Evolutionary conservation across 495 filamentous ascomycete species (phyloP).

Genomic region (Aspergillus nanangensis): DNA sequence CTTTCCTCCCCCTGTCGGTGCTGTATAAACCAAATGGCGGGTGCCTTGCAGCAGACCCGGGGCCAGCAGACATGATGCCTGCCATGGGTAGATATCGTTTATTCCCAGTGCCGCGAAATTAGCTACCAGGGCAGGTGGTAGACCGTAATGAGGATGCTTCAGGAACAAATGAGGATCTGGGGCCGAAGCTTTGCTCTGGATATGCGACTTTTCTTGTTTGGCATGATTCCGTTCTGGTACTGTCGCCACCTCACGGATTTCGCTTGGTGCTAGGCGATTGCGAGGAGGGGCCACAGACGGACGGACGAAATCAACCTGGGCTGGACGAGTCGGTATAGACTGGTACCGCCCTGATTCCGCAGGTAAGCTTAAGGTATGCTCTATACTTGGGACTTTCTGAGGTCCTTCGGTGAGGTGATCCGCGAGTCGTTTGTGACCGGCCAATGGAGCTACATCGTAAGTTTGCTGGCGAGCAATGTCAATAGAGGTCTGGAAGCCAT

Average conservation of each 20-base stretch:
- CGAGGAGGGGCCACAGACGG: constrained; percentile 18
- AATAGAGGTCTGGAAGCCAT: constrained; percentile 43
- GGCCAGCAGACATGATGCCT: constrained; percentile 70
- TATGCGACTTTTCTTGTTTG: background rate
- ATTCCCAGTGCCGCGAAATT: constrained; percentile 66
- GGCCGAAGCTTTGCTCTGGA: constrained; percentile 42
- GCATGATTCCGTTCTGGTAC: background rate
- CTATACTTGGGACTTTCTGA: constrained; percentile 7
- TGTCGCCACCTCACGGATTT: constrained; percentile 27
- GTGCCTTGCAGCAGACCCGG: constrained; percentile 62
- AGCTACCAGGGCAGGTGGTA: constrained; percentile 54
- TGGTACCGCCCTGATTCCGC: background rate
- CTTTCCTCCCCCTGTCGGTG: constrained; percentile 82
- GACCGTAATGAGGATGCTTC: constrained; percentile 59
- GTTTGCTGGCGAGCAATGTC: constrained; percentile 39
- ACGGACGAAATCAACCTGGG: constrained; percentile 11
- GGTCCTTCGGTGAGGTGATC: constrained; percentile 10
- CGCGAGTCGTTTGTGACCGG: constrained; percentile 38
- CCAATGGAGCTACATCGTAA: constrained; percentile 32
- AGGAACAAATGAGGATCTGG: constrained; percentile 59
- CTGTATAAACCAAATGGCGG: constrained; percentile 73
- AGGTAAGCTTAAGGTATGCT: constrained; percentile 1
- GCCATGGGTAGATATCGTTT: constrained; percentile 73
- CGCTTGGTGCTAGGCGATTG: constrained; percentile 35
- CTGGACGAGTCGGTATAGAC: background rate